Evolutionary conservation across 805 yeast genomes (phyloP), one percentile per base, ranked within the genome.

Genomic region (Clavispora asparagi): DNA sequence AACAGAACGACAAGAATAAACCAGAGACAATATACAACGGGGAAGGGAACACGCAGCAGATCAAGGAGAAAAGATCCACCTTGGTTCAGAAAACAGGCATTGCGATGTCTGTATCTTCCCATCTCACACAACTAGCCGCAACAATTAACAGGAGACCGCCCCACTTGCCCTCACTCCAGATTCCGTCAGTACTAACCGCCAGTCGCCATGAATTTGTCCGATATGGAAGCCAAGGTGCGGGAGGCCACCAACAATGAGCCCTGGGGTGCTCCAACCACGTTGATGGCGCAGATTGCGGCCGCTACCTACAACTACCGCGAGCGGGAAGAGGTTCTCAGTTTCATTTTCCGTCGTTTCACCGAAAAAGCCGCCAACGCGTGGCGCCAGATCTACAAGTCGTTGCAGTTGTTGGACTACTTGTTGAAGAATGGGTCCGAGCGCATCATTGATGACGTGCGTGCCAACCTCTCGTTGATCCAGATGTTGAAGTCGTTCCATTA

Each of bases 231-330:
- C 39, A 90, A 87, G 65, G 98, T 91, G 13, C 80, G 97, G 51
- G 99, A 92, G 68, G 98, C 98, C 41, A 94, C 99, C 42, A 94
- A 94, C 66, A 94, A 94, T 64, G 99, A 94, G 67, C 99, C 99
- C 1, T 94, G 99, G 99, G 99, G 99, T 8, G 92, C 97, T 2
- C 81, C 95, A 4, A 78, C 92, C 1, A 79, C 96, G 2, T 71
- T 87, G 61, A 94, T 94, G 99, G 87, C 88, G 51, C 94, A 91
- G 62, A 94, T 94, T 55, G 94, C 98, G 4, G 86, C 90, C 32
- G 97, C 96, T 2, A 94, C 99, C 3, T 88, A 87, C 69, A 89
- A 87, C 70, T 81, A 82, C 59, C 71, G 88, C 52, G 94, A 87
- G 58, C 68, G 95, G 47, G 91, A 85, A 59, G 95, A 87, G 62